Base-by-base conservation (phyloP, 2,329 filamentous ascomycete species). In the Pseudogymnoascus sp. region DNA sequence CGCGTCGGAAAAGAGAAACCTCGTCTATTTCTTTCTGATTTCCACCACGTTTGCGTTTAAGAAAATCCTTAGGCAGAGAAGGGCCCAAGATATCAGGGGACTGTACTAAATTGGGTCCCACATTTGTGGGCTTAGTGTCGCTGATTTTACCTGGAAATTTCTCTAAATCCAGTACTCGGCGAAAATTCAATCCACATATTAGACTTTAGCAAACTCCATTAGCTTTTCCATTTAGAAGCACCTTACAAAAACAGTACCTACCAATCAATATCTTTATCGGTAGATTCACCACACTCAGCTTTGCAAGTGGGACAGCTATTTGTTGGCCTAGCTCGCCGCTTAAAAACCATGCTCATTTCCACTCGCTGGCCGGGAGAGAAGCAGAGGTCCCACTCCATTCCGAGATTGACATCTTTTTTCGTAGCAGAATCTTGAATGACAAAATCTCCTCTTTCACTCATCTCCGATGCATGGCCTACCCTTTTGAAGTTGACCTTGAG, bases 271-370 rank as follows among this genome's bases (percentile, higher is more conserved):
- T 49, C 21, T 49, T 26, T 23, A n/a, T 29, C 43, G 6, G 43
- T 49, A 10, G 23, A 29, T 26, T n/a, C n/a, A 49, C 43, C 43
- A 29, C 21, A 49, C 3, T 49, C 6, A 1, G 43, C 7, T 49
- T 49, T 29, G 23, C 43, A 49, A 49, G 23, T 49, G 10, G 43
- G 43, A 29, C 43, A 49, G 43, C 10, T 29, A 3, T 49, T 26
- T 61, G 29, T n/a, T 19, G 37, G 59, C 3, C 58, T 31, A 11
- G 19, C 59, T 26, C 1, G 31, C 16, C 37, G 45, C 14, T 61
- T 64, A 37, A 72, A 73, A 2, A 71, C 60, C 68, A 73, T 70
- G 59, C 70, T 71, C 69, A 73, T 73, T 14, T 68, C 69, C 4
- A 72, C 70, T 26, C 64, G 63, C 49, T 74, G 72, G 10, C 71